Evolutionary conservation across 2,329 filamentous ascomycete genomes (phyloP).

Genomic region (Ceratocystis huliohia): DNA sequence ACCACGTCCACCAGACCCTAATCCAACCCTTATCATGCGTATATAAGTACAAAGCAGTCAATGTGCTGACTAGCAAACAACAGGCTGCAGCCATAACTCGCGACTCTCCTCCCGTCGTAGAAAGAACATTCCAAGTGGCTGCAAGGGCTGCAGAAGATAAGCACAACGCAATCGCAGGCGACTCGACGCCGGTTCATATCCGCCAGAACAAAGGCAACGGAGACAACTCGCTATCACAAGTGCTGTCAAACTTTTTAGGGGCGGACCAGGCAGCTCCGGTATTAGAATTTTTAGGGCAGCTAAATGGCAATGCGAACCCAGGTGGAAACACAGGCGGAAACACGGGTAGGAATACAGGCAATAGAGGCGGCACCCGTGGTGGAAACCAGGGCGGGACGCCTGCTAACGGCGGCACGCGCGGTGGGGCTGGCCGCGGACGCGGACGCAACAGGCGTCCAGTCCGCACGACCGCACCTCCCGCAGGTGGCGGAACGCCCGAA

Average conservation of each 20-base stretch:
- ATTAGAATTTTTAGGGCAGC: not conserved
- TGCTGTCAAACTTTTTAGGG: not conserved
- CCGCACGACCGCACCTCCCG: slow-evolving; percentile 13
- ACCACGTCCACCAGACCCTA: not conserved
- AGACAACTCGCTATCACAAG: not conserved
- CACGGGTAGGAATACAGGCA: not conserved
- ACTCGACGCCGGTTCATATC: slow-evolving; percentile 4
- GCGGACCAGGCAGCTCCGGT: not conserved
- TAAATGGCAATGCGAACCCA: not conserved
- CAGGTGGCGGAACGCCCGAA: not conserved
- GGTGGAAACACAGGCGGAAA: slow-evolving; percentile 6
- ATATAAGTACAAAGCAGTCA: not conserved
- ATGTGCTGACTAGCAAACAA: not conserved
- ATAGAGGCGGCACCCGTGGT: not conserved
- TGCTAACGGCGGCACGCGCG: not conserved
- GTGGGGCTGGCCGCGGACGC: not conserved
- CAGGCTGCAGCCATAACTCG: slow-evolving; percentile 14
- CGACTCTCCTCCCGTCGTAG: not conserved
- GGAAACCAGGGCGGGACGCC: not conserved
- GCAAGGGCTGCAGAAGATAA: not conserved
- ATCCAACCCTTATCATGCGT: not conserved
- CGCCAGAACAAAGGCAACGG: not conserved
- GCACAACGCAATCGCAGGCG: not conserved
- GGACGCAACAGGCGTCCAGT: slow-evolving; percentile 4
- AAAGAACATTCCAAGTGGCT: not conserved